phyloP scores from a whole-genome alignment of 2,329 filamentous ascomycete genomes.

The Diaporthe humulicola region DNA sequence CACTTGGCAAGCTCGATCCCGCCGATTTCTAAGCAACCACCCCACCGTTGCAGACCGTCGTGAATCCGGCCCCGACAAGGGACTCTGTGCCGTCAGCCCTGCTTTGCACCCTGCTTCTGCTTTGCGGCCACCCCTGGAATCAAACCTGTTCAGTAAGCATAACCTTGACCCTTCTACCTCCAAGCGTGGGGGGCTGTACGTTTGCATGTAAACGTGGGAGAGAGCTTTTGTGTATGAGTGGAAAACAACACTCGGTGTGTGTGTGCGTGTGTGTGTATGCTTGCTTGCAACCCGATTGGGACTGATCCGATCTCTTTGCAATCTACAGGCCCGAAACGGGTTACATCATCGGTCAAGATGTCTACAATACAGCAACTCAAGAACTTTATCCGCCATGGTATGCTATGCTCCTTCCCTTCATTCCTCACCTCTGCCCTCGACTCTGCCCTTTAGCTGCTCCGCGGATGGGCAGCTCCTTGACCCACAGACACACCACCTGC shows the following conservation, averaged over 20 bases:
- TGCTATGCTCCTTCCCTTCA: slow-evolving; percentile 60
- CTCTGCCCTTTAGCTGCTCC: background rate
- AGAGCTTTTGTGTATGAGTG: background rate
- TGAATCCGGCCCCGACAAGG: too few relatives aligned
- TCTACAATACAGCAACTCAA: slow-evolving; percentile 94
- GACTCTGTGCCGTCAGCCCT: background rate
- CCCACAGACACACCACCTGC: slow-evolving; percentile 10
- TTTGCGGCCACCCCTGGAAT: background rate
- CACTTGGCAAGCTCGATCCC: background rate
- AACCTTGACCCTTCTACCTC: background rate
- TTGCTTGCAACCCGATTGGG: slow-evolving; percentile 6
- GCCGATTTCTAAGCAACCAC: slow-evolving; percentile 30
- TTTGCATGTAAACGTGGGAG: background rate
- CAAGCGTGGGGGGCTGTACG: background rate
- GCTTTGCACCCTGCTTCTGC: slow-evolving; percentile 17
- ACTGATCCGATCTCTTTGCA: slow-evolving; percentile 16
- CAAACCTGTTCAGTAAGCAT: slow-evolving; percentile 15
- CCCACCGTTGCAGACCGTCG: slow-evolving; percentile 7
- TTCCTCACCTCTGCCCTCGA: background rate
- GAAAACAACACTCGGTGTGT: too few relatives aligned
- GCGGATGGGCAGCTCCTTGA: background rate
- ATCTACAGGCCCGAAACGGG: slow-evolving; percentile 1
- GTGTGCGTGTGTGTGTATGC: background rate
- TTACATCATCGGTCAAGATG: slow-evolving; percentile 56
- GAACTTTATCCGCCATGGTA: slow-evolving; percentile 96